Conservation (phyloP, 2,329 filamentous ascomycete genomes). For the Sarocladium brachiariae region DNA sequence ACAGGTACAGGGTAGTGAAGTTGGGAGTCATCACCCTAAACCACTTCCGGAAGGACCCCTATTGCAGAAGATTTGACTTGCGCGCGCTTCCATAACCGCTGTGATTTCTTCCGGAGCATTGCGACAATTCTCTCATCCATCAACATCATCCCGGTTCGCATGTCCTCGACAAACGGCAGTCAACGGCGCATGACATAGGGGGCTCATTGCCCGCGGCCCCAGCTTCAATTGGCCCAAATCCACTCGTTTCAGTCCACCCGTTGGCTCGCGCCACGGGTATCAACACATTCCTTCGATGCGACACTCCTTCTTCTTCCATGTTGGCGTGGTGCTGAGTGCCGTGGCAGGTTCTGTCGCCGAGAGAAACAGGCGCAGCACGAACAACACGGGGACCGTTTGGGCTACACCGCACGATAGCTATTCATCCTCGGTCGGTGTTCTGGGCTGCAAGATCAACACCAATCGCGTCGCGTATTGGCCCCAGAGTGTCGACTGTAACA, state of each 20-base stretch:
- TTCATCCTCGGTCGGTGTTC: constrained; percentile 51
- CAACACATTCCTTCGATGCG: constrained; percentile 4
- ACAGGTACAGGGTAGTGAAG: background rate
- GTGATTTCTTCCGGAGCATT: background rate
- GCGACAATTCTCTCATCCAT: background rate
- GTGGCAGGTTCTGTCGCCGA: background rate
- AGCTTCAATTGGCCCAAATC: background rate
- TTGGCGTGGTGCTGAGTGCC: background rate
- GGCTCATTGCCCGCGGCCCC: background rate
- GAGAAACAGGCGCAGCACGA: background rate
- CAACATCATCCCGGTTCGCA: background rate
- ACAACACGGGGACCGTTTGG: constrained; percentile 19
- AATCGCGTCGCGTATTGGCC: constrained; percentile 58
- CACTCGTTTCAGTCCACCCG: background rate
- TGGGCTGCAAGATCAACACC: constrained; percentile 55
- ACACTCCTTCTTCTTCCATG: background rate
- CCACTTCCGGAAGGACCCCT: constrained; percentile 3
- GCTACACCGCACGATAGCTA: constrained; percentile 50
- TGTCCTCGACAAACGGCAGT: background rate
- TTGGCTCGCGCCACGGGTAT: background rate
- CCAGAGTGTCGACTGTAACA: constrained; percentile 43
- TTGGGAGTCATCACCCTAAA: background rate
- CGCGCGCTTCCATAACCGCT: too few species aligned
- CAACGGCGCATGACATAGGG: background rate
- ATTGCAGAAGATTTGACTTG: background rate